Base-by-base conservation (phyloP, 2,329 filamentous ascomycete species). In the Pleoardoris graminearum region DNA sequence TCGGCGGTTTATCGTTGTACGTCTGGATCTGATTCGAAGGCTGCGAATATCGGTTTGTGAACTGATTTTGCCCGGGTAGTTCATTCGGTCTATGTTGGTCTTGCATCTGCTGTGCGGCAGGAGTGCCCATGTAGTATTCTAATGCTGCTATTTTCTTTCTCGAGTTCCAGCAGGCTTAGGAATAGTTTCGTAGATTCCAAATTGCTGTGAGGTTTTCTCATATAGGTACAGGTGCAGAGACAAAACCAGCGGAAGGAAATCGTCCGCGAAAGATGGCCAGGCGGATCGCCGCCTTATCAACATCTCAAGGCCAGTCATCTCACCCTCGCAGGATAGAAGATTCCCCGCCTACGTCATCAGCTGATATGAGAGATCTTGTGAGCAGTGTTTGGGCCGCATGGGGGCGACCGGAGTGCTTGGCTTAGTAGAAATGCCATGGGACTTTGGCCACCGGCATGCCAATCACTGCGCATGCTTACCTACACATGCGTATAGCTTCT, bases 81-180 rank as follows among this genome's bases (percentile, higher is more conserved):
- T 50, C 48, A 35, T 53, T 45, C 1, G 41, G 57, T 39, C 46
- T 51, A 10, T 56, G 53, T n/a, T 64, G 54, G 36, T 51, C 53
- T 22, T 62, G 57, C 45, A 65, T 54, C 49, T 62, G 54, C 27
- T 66, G 59, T 8, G 60, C 59, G 36, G 47, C 60, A 29, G 56
- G 53, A 21, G 62, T 65, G 51, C 65, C 66, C 12, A 60, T 44
- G 51, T 67, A 73, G 57, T 73, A 72, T 50, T 71, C 70, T 45
- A 63, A 56, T 36, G 70, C 65, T 57, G 70, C 66, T 69, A 72
- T 73, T 22, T n/a, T 42, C 41, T 30, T 50, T 39, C 22, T 12
- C 50, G 41, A 50, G 43, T n/a, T 30, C 35, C 1, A 4, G 36
- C 8, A 45, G 3, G 32, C 17, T 19, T n/a, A 46, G 14, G n/a